phyloP scores from a whole-genome alignment of 2,329 filamentous ascomycete species.

The Amylocarpus encephaloides region DNA sequence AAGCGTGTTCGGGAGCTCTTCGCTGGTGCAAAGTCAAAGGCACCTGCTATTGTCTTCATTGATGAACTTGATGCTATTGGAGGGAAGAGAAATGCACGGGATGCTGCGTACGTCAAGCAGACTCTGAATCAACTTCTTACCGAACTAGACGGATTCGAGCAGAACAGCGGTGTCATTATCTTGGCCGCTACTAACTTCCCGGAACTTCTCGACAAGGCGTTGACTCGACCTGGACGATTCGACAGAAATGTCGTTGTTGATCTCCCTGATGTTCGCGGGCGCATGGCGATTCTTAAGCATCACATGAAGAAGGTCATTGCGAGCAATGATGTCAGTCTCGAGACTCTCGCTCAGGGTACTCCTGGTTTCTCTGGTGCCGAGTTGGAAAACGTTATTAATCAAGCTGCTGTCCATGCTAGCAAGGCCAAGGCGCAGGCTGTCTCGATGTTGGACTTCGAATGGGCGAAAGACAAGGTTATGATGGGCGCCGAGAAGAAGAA shows the following conservation, averaged over 20 bases:
- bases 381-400: constrained; percentile 93
- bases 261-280: constrained; percentile 86
- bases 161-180: constrained; percentile 90
- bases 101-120: constrained; percentile 93
- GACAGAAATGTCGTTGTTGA: constrained; percentile 87
- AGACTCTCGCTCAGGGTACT: constrained; percentile 78
- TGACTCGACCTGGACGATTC: constrained; percentile 90
- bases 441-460: constrained; percentile 77
- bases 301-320: constrained; percentile 89
- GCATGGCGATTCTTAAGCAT: constrained; percentile 87
- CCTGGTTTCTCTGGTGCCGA: constrained; percentile 93
- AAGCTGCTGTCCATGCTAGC: constrained; percentile 91
- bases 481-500: constrained; percentile 92
- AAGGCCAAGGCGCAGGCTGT: constrained; percentile 74
- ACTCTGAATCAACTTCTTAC: constrained; percentile 96
- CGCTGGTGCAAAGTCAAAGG: constrained; percentile 71
- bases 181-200: constrained; percentile 96
- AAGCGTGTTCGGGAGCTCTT: constrained; percentile 97
- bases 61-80: constrained; percentile 93
- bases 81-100: constrained; percentile 84
- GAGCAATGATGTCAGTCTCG: constrained; percentile 71
- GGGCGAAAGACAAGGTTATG: constrained; percentile 96
- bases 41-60: constrained; percentile 90
- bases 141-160: constrained; percentile 93
- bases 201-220: constrained; percentile 85